Evolutionary conservation across 192 early-diverging fungal genomes (phyloP).

Genomic region (Backusella mclennaniae): DNA sequence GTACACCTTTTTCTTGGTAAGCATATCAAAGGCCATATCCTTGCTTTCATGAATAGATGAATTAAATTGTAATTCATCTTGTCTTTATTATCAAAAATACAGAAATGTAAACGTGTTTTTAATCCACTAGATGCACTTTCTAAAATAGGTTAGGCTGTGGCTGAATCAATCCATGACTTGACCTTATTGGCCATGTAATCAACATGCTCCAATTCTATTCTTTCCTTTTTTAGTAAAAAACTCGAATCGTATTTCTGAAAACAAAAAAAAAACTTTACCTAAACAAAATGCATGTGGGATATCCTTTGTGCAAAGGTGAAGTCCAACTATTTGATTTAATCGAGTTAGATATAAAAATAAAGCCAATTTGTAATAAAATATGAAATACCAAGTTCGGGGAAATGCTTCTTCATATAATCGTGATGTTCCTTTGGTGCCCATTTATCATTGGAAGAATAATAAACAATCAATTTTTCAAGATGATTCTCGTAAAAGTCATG

Average conservation of each 20-base stretch:
- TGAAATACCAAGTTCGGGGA: constrained; percentile 56
- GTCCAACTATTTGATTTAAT: constrained; percentile 10
- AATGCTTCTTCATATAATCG: constrained; percentile 60
- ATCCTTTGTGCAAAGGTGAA: constrained; percentile 66
- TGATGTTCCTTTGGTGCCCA: constrained; percentile 78
- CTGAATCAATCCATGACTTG: constrained; percentile 17
- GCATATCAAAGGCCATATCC: too few species aligned
- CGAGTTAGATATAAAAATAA: neutral
- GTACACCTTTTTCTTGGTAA: too few species aligned
- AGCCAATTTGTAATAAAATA: neutral
- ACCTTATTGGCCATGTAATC: constrained; percentile 27
- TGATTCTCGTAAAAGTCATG: constrained; percentile 55
- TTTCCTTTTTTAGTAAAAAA: neutral
- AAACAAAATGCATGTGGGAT: constrained; percentile 84
- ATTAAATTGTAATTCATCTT: too few species aligned
- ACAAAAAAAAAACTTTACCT: constrained; percentile 34
- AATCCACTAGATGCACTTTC: neutral
- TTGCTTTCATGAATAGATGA: too few species aligned
- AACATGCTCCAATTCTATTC: constrained; percentile 15
- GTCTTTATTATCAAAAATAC: too few species aligned
- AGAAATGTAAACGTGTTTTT: too few species aligned
- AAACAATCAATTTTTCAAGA: constrained; percentile 69
- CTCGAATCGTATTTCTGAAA: constrained; percentile 14
- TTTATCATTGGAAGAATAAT: constrained; percentile 71
- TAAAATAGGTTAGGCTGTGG: neutral